These are phyloP conservation scores for Fusarium hainanense DNA, from an alignment of 2,329 filamentous ascomycete species.

Conservation along the genomic window DNA sequence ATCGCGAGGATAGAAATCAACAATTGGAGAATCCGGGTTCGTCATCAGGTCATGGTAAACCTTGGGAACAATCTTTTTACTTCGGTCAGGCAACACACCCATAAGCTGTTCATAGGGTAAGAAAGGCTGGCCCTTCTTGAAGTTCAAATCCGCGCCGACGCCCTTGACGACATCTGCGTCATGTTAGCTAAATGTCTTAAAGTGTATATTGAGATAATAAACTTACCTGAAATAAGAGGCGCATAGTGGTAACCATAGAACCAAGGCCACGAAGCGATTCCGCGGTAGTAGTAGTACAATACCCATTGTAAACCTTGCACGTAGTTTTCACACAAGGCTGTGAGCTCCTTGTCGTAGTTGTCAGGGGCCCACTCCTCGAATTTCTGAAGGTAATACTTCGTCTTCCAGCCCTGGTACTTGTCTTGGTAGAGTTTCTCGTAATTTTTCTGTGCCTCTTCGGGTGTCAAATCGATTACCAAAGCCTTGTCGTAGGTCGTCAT, in stretches of 20 bases:
- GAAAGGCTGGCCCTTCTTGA: slow-evolving; percentile 95
- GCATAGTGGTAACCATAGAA: slow-evolving; percentile 98
- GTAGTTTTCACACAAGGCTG: slow-evolving; percentile 90
- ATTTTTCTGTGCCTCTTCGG: slow-evolving; percentile 80
- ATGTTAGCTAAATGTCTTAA: slow-evolving; percentile 49
- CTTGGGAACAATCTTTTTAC: slow-evolving; percentile 91
- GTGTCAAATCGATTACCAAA: slow-evolving; percentile 80
- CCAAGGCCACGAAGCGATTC: slow-evolving; percentile 98
- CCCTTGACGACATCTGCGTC: slow-evolving; percentile 84
- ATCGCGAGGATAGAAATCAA: slow-evolving; percentile 97
- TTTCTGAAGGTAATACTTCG: slow-evolving; percentile 90
- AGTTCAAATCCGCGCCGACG: slow-evolving; percentile 86
- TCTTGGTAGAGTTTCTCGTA: slow-evolving; percentile 88
- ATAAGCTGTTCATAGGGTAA: slow-evolving; percentile 95
- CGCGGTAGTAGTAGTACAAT: slow-evolving; percentile 96
- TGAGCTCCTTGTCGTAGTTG: slow-evolving; percentile 79
- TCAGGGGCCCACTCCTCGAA: slow-evolving; percentile 87
- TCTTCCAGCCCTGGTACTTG: slow-evolving; percentile 93
- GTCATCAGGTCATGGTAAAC: slow-evolving; percentile 96
- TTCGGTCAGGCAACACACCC: slow-evolving; percentile 96
- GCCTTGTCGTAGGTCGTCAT: slow-evolving; percentile 93
- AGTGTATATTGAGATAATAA: not conserved
- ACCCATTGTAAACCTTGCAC: slow-evolving; percentile 99
- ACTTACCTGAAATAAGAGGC: slow-evolving; percentile 86
- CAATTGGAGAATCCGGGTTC: slow-evolving; percentile 86